A percentile compares a stretch with the other conserved stretches of the same genome.
Conservation (phyloP, 306 rosid species). For the Quercus parvula region DNA sequence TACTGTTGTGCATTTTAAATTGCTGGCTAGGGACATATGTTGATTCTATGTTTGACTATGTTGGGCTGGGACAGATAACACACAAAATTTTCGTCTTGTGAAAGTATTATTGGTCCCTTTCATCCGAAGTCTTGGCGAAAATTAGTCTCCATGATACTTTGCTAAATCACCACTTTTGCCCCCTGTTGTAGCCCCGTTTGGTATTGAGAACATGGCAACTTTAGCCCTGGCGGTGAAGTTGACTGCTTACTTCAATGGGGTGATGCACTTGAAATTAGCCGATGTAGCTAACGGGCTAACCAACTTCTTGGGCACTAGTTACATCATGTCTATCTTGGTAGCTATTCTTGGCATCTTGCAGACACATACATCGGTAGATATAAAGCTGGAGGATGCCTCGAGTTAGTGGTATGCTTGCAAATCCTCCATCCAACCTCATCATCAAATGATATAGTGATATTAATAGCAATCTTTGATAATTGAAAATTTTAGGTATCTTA, state of each 20-base stretch:
- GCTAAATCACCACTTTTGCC: no score
- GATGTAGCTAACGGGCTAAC: slow-evolving; percentile 85
- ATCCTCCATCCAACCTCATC: neutral
- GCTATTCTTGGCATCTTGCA: slow-evolving; percentile 49
- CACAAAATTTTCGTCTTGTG: no score
- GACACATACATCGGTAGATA: slow-evolving; percentile 70
- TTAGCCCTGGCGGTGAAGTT: slow-evolving; percentile 80
- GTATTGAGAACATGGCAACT: slow-evolving; percentile 68
- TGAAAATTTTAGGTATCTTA: no score
- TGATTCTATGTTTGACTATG: no score
- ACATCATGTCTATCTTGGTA: slow-evolving; percentile 58
- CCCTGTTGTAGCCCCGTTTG: slow-evolving; percentile 43
- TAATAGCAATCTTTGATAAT: no score
- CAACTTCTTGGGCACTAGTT: slow-evolving; percentile 69
- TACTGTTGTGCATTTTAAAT: no score
- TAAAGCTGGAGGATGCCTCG: slow-evolving; percentile 56
- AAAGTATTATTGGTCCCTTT: no score
- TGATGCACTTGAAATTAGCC: slow-evolving; percentile 62
- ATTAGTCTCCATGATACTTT: no score
- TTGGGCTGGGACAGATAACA: no score
- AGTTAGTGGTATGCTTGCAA: slow-evolving; percentile 52
- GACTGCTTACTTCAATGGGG: slow-evolving; percentile 56
- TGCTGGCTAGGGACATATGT: no score
- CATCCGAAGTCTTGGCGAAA: no score
- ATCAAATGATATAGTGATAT: no score